Percentiles rank a stretch among this genome's conserved stretches.
These are phyloP conservation scores for Leptographium lundbergii DNA, from an alignment of 2,329 filamentous ascomycete genomes.

Conservation along the genomic window DNA sequence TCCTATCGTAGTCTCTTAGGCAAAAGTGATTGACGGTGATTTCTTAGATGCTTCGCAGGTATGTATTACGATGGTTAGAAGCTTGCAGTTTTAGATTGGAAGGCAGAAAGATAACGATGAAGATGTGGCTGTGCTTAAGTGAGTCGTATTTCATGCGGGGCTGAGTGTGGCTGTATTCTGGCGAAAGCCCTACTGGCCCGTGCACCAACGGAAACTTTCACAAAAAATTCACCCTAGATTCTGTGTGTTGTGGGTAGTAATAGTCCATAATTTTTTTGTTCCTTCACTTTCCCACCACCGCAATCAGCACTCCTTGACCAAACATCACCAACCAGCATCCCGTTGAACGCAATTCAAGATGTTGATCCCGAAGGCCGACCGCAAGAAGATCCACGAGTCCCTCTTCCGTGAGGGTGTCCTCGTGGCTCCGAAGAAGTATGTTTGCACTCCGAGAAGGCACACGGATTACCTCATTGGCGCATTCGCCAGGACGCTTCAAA, in stretches of 20 bases:
- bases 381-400: slow-evolving; percentile 98
- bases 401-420: slow-evolving; percentile 90
- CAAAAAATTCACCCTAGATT: slow-evolving; percentile 3
- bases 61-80: neutral
- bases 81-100: neutral
- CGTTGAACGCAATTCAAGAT: slow-evolving; percentile 40
- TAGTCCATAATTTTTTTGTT: slow-evolving; percentile 7
- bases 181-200: slow-evolving; percentile 13
- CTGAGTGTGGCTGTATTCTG: neutral
- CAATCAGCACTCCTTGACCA: neutral
- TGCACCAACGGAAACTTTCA: slow-evolving; percentile 10
- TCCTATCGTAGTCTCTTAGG: neutral
- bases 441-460: neutral
- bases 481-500: neutral
- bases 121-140: neutral
- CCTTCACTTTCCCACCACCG: slow-evolving; percentile 4
- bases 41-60: too few species aligned
- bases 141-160: neutral
- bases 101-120: neutral
- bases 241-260: slow-evolving; percentile 5
- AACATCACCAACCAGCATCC: slow-evolving; percentile 16
- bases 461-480: neutral
- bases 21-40: too few species aligned
- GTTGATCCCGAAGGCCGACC: slow-evolving; percentile 99
- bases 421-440: slow-evolving; percentile 86